Conservation (phyloP, 768 basidiomycete species). For the Phaffia tasmanica region DNA sequence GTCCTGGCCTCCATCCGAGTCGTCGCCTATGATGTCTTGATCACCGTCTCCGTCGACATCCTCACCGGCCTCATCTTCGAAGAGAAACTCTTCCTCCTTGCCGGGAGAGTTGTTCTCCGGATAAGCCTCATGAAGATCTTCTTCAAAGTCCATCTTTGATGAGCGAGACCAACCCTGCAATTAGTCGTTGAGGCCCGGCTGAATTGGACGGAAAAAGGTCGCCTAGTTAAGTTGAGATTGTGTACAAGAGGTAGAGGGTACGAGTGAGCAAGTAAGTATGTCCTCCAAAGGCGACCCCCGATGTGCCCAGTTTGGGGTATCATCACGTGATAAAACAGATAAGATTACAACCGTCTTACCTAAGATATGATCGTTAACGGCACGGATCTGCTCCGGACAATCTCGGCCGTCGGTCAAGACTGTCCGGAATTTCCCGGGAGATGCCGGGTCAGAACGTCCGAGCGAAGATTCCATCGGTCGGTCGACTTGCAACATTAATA, state of each 20-base stretch:
- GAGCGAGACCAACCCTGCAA: neutral
- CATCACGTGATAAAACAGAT: no score
- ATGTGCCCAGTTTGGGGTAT: no score
- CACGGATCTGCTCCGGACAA: no score
- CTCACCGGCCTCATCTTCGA: neutral
- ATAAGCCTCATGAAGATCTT: neutral
- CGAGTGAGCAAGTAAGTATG: no score
- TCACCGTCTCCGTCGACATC: slow-evolving; percentile 3
- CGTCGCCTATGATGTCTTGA: slow-evolving; percentile 20
- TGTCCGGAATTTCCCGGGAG: no score
- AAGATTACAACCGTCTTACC: no score
- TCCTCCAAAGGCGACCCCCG: neutral
- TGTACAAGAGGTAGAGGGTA: neutral
- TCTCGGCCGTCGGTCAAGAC: no score
- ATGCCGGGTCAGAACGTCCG: no score
- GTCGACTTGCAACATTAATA: no score
- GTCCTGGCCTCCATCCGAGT: slow-evolving; percentile 1
- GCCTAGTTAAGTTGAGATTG: neutral
- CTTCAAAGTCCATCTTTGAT: neutral
- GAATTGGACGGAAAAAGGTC: neutral
- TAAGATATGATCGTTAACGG: no score
- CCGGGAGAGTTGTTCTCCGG: neutral
- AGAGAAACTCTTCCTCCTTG: slow-evolving; percentile 1
- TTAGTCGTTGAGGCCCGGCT: neutral
- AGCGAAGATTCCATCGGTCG: no score